Base-by-base conservation (phyloP, 352 stramenopile species). In the Globisporangium spinosum region DNA sequence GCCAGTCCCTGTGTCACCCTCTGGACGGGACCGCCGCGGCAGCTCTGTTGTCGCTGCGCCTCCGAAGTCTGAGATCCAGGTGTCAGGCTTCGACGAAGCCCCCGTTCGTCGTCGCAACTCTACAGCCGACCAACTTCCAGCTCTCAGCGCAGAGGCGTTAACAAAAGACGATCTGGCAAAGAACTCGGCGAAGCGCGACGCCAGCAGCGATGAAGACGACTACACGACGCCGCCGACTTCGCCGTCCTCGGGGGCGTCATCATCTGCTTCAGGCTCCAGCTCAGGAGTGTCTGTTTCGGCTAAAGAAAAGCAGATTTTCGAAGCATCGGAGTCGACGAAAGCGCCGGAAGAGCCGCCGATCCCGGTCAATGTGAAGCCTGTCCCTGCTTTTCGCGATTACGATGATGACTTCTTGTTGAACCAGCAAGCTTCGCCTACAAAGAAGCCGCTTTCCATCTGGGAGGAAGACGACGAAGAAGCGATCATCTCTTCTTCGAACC, bases 61-160 rank as follows among this genome's bases (percentile, higher is more conserved):
- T 9, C 81, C 83, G 0, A 78, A 77, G 58, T 87, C 79, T 53
- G 75, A 79, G 51, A 87, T 87, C 47, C 70, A 87, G 47, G 66
- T 79, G 23, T 77, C 75, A 1, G 77, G 77, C 2, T 83, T 85
- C 29, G 69, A 82, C n/a, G 62, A 77, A 9, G 53, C 76, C 2
- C 51, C 76, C 4, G 64, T 72, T 7, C 70, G 70, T 56, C 75
- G 75, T 29, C 68, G 73, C 3, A 72, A 58, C 47, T 70, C 69
- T 1, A 59, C 65, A 17, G 53, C 55, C 2, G 76, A 65, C 2
- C 63, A 78, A 15, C 58, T 58, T 27, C 23, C 25, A 23, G 15
- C 34, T 59, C 35, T 29, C 29, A 67, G 29, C 22, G 25, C 6
- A 15, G 29, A 58, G 12, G 6, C 22, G 27, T 58, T 34, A 1